Conservation (phyloP, 176 grass and related monocot species). For the Musa acuminata region DNA sequence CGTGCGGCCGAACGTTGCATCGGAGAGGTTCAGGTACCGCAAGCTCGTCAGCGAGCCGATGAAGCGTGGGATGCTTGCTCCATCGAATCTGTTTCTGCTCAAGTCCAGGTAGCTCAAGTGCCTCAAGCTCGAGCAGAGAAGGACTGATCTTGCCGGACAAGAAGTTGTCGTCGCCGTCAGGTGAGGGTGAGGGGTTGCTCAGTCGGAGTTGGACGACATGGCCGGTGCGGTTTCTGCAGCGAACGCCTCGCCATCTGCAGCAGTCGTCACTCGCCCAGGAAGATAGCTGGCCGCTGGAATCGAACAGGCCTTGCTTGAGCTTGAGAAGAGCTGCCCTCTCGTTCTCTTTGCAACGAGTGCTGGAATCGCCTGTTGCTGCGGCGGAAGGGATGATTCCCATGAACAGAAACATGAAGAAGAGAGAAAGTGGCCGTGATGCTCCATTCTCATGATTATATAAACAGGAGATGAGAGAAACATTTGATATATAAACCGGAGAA, state of each 20-base stretch:
- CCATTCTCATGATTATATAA: no score
- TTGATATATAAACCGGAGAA: no score
- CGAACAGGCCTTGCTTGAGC: conserved; percentile 23
- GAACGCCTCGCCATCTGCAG: conserved; percentile 33
- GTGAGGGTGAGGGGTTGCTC: background rate
- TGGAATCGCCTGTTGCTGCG: background rate
- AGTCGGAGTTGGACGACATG: conserved; percentile 20
- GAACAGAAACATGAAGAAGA: no score
- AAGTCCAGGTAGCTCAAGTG: conserved; percentile 25
- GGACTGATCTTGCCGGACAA: conserved; percentile 27
- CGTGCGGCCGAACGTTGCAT: background rate
- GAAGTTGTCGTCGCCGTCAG: background rate
- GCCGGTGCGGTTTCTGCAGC: conserved; percentile 2
- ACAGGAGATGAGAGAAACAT: no score
- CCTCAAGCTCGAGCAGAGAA: conserved; percentile 18
- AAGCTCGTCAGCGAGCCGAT: conserved; percentile 15
- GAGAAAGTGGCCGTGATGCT: no score
- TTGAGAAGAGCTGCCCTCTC: conserved; percentile 27
- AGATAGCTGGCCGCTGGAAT: background rate
- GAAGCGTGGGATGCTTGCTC: conserved; percentile 15
- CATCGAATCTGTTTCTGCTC: conserved; percentile 24
- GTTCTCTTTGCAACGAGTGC: background rate
- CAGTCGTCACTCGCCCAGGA: conserved; percentile 24
- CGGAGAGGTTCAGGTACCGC: conserved; percentile 26
- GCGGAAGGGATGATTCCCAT: no score